Conservation (phyloP, 2,329 filamentous ascomycete genomes). For the Cladobotryum protrusum region DNA sequence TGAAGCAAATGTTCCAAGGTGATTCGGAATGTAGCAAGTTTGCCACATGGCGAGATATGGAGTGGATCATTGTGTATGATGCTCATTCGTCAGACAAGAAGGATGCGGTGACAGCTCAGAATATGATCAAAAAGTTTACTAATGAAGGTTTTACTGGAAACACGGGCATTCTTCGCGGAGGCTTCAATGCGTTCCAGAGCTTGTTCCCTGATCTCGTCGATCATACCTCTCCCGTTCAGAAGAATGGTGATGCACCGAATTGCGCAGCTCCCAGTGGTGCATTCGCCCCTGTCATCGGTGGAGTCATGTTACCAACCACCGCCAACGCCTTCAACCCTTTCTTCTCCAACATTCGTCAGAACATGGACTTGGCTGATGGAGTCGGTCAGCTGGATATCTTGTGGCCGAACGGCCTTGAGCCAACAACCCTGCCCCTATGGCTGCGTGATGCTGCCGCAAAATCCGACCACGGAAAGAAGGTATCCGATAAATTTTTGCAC, state of each 20-base stretch:
- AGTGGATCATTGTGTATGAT: constrained; percentile 84
- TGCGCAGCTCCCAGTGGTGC: constrained; percentile 35
- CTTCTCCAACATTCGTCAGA: constrained; percentile 93
- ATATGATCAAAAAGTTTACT: constrained; percentile 89
- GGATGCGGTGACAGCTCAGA: constrained; percentile 73
- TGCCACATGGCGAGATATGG: constrained; percentile 65
- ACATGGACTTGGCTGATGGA: constrained; percentile 89
- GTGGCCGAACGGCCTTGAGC: constrained; percentile 40
- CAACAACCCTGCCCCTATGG: constrained; percentile 65
- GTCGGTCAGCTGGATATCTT: constrained; percentile 72
- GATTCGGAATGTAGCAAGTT: constrained; percentile 66
- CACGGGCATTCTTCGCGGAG: constrained; percentile 71
- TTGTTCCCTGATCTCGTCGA: constrained; percentile 62
- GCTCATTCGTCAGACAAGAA: constrained; percentile 67
- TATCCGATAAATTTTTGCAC: constrained; percentile 75
- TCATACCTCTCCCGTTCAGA: constrained; percentile 31
- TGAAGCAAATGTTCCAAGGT: constrained; percentile 78
- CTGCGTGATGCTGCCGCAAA: constrained; percentile 61
- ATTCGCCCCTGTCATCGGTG: constrained; percentile 72
- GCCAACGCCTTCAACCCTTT: constrained; percentile 75
- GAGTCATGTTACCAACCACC: constrained; percentile 70
- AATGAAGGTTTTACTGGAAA: constrained; percentile 74
- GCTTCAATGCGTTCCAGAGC: constrained; percentile 68
- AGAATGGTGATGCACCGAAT: constrained; percentile 39
- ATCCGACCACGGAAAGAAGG: constrained; percentile 67